Base-by-base conservation (phyloP, 768 basidiomycete genomes). In the Obba rivulosa region DNA sequence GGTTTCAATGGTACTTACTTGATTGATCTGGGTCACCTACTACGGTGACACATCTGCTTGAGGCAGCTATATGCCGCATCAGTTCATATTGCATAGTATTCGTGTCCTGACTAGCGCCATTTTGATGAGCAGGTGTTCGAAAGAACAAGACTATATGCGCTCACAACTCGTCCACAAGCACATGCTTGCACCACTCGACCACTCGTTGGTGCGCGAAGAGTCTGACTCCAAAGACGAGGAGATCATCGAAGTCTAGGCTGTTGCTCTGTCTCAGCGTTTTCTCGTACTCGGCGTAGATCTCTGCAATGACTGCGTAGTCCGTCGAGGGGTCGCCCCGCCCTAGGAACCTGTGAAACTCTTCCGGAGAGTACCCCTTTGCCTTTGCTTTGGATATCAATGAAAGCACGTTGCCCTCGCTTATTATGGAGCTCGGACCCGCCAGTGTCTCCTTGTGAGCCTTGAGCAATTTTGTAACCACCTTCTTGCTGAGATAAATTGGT, bases 11-110 rank as follows among this genome's bases (percentile, higher is more conserved):
- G 8, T 9, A 45, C 72, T 22, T 55, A 83, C 85, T 92, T 0
- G 88, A 90, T 61, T 94, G 92, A 63, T 94, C 92, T 0, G 92
- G 92, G 66, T 94, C 92, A 0, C 92, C 92, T 2, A 94, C 90
- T 35, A 93, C 77, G 3, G 85, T 90, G 22, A 92, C 71, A 52
- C 81, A 79, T 23, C 71, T 66, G 28, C 68, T 66, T 3, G 65
- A 57, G 11, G 69, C 57, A 0, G 82, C 86, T 44, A 94, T 78
- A 3, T 74, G 68, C 51, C 70, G 74, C 83, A 92, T 85, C 20
- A 93, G 76, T 49, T 84, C 75, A 62, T 92, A 93, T 62, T 93
- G 91, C 17, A 81, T 80, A 3, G 69, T 75, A 55, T 92, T 92
- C 1, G 89, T 92, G 63, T 93, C 90, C 66, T 91, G 80, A 49